A percentile compares a stretch with the other conserved stretches of the same genome.
These are phyloP conservation scores for Salix viminalis DNA, from an alignment of 345 rosid genomes.

Conservation along the genomic window DNA sequence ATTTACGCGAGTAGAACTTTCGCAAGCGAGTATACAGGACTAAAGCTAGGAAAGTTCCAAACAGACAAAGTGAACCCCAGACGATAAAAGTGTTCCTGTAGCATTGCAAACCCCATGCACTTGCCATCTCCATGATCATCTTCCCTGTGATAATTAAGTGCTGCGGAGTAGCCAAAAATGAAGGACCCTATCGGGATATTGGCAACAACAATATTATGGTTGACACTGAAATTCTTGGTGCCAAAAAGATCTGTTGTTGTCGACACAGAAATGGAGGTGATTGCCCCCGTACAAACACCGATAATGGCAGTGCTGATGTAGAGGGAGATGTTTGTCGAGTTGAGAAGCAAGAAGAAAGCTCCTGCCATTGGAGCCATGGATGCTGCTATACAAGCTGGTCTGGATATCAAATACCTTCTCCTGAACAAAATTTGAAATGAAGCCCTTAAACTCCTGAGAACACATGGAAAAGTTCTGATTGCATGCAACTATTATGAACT, in stretches of 20 bases:
- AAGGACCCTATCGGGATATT: constrained; percentile 85
- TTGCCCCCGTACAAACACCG: constrained; percentile 70
- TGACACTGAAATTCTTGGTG: constrained; percentile 59
- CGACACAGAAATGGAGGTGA: constrained; percentile 63
- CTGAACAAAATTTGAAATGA: constrained; percentile 26
- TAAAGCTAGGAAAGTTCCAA: constrained; percentile 53
- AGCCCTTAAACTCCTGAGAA: background rate
- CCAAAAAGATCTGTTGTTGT: constrained; percentile 80
- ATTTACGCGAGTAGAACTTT: constrained; percentile 34
- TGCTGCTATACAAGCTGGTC: constrained; percentile 51
- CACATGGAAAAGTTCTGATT: background rate
- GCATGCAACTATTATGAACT: too few species aligned
- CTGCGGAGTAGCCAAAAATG: constrained; percentile 65
- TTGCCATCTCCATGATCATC: constrained; percentile 30
- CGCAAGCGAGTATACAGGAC: constrained; percentile 50
- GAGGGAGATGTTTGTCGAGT: constrained; percentile 32
- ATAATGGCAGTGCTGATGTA: constrained; percentile 63
- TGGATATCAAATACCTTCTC: constrained; percentile 39
- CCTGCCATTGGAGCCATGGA: constrained; percentile 58
- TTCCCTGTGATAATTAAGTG: constrained; percentile 50
- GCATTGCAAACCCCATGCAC: constrained; percentile 73
- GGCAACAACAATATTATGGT: constrained; percentile 73
- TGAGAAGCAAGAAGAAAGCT: constrained; percentile 58
- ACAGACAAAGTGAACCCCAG: constrained; percentile 61
- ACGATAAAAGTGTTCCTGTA: constrained; percentile 54